Evolutionary conservation across 352 stramenopile genomes (phyloP).

Genomic region (Pythium coloratum): DNA sequence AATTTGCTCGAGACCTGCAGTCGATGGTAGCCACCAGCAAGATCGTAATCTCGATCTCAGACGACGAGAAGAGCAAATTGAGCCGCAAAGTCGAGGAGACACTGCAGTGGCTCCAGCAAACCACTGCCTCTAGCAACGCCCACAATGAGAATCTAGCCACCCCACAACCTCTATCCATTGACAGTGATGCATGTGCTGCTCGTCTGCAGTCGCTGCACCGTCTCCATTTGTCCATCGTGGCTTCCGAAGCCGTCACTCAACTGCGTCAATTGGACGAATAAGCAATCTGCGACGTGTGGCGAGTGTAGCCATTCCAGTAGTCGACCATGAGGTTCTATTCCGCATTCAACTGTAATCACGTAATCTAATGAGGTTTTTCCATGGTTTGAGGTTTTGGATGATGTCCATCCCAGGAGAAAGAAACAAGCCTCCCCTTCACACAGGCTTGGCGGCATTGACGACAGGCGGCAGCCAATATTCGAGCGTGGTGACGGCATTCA

Average conservation of each 20-base stretch:
- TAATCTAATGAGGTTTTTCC: slow-evolving; percentile 1
- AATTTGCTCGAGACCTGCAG: slow-evolving; percentile 9
- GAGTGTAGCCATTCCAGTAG: slow-evolving; percentile 1
- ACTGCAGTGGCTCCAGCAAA: slow-evolving; percentile 9
- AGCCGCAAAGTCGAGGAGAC: slow-evolving; percentile 17
- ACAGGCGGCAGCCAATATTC: background rate
- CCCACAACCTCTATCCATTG: background rate
- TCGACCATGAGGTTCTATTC: background rate
- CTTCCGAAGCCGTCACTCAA: slow-evolving; percentile 12
- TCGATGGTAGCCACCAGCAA: slow-evolving; percentile 11
- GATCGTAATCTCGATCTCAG: slow-evolving; percentile 14
- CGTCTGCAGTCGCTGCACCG: slow-evolving; percentile 16
- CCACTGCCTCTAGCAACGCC: background rate
- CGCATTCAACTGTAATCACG: background rate
- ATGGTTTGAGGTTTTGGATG: background rate
- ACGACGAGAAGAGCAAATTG: slow-evolving; percentile 12
- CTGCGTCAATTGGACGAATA: slow-evolving; percentile 2
- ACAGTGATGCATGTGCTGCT: background rate
- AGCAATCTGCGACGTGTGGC: slow-evolving; percentile 3
- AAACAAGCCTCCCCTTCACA: slow-evolving; percentile 2
- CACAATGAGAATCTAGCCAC: background rate
- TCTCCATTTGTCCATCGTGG: slow-evolving; percentile 17
- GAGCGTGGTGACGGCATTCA: background rate
- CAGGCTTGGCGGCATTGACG: background rate
- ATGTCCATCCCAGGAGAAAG: background rate